Evolutionary conservation across 257 asterid genomes (phyloP).

Genomic region (Penstemon davidsonii): DNA sequence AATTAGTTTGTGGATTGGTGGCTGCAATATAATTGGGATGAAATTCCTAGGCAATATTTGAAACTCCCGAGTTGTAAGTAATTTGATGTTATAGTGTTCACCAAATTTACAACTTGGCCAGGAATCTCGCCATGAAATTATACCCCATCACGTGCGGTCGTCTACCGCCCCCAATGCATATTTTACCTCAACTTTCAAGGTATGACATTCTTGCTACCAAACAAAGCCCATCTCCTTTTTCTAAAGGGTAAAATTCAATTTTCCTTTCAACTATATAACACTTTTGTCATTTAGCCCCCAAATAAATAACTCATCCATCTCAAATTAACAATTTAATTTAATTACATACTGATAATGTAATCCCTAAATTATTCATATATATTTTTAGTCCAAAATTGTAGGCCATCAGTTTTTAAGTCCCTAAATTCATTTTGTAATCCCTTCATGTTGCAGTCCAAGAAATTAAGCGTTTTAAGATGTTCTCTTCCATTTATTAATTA

Average conservation of each 20-base stretch:
- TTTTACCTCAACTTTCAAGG: neutral
- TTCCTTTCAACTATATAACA: neutral
- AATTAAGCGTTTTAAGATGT: too few species aligned
- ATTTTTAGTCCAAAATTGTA: too few species aligned
- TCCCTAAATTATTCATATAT: too few species aligned
- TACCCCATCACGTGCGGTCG: constrained; percentile 40
- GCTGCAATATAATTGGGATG: neutral
- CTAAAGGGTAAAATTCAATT: neutral
- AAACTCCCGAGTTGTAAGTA: constrained; percentile 8
- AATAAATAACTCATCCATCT: too few species aligned
- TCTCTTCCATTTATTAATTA: neutral
- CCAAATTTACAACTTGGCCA: constrained; percentile 9
- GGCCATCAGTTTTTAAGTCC: too few species aligned
- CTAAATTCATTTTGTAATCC: too few species aligned
- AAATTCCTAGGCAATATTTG: neutral
- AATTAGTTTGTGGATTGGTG: neutral
- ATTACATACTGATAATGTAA: too few species aligned
- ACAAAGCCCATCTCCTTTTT: neutral
- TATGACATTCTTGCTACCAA: neutral
- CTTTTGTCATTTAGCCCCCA: neutral
- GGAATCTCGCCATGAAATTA: constrained; percentile 45
- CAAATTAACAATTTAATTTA: too few species aligned
- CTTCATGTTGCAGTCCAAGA: too few species aligned
- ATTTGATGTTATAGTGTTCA: neutral
- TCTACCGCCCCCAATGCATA: constrained; percentile 26